A percentile compares a stretch with the other conserved stretches of the same genome.
Conservation (phyloP, 805 yeast species). For the Kregervanrija pseudodelftensis region DNA sequence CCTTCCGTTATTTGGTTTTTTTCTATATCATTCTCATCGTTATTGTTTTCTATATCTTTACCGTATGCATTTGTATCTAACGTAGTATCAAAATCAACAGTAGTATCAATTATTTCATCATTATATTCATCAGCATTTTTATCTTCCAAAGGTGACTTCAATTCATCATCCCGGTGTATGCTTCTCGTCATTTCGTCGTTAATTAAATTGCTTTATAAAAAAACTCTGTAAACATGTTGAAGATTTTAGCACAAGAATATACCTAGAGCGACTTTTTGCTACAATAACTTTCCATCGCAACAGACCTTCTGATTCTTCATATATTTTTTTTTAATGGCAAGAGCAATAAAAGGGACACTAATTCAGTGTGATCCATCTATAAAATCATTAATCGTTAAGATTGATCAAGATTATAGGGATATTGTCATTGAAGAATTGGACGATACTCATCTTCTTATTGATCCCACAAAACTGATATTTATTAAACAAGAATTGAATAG, state of each 20-base stretch:
- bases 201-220: no score
- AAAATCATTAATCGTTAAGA: conserved; percentile 73
- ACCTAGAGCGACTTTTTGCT: no score
- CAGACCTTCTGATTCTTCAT: neutral
- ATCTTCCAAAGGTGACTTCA: neutral
- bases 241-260: no score
- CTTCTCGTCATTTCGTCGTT: no score
- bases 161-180: neutral
- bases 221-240: no score
- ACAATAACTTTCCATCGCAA: no score
- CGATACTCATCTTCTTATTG: conserved; percentile 82
- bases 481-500: conserved; percentile 73
- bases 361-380: conserved; percentile 81
- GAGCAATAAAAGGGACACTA: conserved; percentile 49
- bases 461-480: conserved; percentile 64
- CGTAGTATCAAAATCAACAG: conserved; percentile 15
- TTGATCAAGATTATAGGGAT: conserved; percentile 71
- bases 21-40: neutral
- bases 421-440: conserved; percentile 75
- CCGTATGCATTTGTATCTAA: conserved; percentile 4
- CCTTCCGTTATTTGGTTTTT: neutral
- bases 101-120: conserved; percentile 20
- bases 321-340: conserved; percentile 30
- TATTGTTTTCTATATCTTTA: neutral
- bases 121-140: conserved; percentile 7